A percentile compares a stretch with the other conserved stretches of the same genome.
These are phyloP conservation scores for Colletotrichum lini DNA, from an alignment of 2,329 filamentous ascomycete species.

Conservation along the genomic window DNA sequence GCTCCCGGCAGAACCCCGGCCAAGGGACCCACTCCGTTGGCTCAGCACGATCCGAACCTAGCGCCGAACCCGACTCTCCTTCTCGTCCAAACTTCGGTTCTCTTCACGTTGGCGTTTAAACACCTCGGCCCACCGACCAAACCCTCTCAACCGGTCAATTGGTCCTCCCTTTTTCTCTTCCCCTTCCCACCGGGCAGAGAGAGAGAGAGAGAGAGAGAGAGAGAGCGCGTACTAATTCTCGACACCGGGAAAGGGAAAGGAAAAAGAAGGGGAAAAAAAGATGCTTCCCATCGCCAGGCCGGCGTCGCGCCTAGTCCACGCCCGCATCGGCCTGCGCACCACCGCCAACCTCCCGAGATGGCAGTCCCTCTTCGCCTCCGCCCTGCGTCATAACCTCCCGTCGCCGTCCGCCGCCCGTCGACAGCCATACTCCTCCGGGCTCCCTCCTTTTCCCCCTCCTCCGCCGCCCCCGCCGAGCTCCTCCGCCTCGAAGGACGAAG, in stretches of 20 bases:
- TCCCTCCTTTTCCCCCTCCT: constrained; percentile 18
- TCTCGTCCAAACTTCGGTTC: constrained; percentile 14
- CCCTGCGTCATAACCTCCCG: constrained; percentile 3
- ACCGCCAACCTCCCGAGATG: constrained; percentile 26
- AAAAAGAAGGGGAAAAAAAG: background rate
- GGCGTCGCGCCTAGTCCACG: constrained; percentile 36
- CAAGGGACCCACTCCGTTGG: constrained; percentile 15
- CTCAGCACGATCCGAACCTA: constrained; percentile 13
- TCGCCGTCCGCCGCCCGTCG: background rate
- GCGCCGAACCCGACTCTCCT: constrained; percentile 21
- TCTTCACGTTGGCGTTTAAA: constrained; percentile 20
- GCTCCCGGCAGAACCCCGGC: constrained; percentile 34
- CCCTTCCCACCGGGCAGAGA: background rate
- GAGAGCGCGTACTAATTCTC: background rate
- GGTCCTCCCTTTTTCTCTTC: background rate
- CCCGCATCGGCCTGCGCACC: constrained; percentile 33
- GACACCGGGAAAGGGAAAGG: background rate
- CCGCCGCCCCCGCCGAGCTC: constrained; percentile 23
- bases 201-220: too few relatives aligned
- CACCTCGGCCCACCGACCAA: background rate
- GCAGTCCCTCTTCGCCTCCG: constrained; percentile 8
- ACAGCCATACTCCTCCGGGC: constrained; percentile 27
- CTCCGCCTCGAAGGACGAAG: constrained; percentile 28
- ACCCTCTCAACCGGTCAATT: background rate
- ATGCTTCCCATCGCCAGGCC: constrained; percentile 39